Conservation (phyloP, 441 rosid species). For the Brassica hybrid region DNA sequence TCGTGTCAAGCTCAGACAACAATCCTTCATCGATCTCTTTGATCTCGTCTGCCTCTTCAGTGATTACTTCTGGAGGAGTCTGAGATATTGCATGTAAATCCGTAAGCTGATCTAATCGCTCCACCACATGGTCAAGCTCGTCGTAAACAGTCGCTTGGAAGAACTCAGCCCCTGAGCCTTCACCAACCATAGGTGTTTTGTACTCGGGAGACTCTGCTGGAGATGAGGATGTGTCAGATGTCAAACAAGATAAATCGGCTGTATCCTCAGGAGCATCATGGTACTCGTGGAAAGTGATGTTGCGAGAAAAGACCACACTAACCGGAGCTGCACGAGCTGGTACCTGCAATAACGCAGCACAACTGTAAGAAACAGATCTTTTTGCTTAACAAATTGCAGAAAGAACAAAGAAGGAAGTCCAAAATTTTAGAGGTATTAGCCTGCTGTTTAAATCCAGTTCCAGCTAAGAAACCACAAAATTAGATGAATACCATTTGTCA, state of each 20-base stretch:
- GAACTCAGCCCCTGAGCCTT: constrained; percentile 45
- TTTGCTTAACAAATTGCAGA: neutral
- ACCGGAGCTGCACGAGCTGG: constrained; percentile 44
- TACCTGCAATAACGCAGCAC: constrained; percentile 46
- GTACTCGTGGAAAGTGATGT: constrained; percentile 8
- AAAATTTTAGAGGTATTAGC: constrained; percentile 8
- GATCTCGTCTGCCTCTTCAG: constrained; percentile 57
- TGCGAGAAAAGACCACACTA: constrained; percentile 43
- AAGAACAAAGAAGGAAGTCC: constrained; percentile 9
- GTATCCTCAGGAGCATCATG: constrained; percentile 49
- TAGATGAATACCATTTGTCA: too few relatives aligned
- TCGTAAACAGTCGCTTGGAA: constrained; percentile 48
- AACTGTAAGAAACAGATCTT: constrained; percentile 7
- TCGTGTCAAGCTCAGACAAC: constrained; percentile 74
- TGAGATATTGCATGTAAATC: constrained; percentile 48
- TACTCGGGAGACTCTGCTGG: constrained; percentile 53
- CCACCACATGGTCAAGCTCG: constrained; percentile 44
- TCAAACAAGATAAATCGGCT: constrained; percentile 5
- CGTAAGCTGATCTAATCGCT: constrained; percentile 45
- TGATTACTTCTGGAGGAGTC: constrained; percentile 45
- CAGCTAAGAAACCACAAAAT: too few relatives aligned
- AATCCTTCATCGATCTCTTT: constrained; percentile 83
- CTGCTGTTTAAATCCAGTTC: neutral
- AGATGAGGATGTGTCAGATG: constrained; percentile 46
- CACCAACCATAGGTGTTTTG: constrained; percentile 48